Evolutionary conservation across 176 grass and related monocot genomes (phyloP).

Genomic region (Elymus sibiricus): DNA sequence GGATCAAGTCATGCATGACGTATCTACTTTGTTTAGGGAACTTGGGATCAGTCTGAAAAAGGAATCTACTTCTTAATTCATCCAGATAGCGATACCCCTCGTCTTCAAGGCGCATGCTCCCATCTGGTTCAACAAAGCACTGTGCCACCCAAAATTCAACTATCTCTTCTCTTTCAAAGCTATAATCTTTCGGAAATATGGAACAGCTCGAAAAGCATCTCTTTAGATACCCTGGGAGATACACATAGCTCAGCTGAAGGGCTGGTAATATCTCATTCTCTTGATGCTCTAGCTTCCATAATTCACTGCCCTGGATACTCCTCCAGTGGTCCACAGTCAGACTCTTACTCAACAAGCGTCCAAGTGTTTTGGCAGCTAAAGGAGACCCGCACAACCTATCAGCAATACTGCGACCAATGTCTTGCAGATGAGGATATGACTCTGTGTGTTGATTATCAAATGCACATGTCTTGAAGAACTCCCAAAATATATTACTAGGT

Average conservation of each 20-base stretch:
- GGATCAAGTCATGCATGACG: no score
- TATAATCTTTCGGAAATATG: no score
- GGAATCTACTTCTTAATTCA: no score
- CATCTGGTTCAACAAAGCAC: no score
- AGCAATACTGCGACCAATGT: background rate
- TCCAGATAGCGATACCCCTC: no score
- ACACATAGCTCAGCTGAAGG: conserved; percentile 38
- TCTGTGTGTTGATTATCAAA: background rate
- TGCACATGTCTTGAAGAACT: background rate
- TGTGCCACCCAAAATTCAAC: no score
- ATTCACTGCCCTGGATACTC: background rate
- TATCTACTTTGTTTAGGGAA: no score
- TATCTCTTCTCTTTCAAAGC: no score
- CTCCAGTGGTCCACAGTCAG: background rate
- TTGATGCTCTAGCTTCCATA: background rate
- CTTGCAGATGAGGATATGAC: background rate
- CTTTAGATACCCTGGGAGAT: conserved; percentile 31
- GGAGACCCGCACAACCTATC: background rate
- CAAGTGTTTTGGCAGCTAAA: background rate
- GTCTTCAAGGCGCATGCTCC: no score
- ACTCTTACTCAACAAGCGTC: background rate
- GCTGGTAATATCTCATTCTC: conserved; percentile 14
- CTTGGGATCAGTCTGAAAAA: no score
- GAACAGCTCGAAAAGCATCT: background rate
- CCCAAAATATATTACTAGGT: no score